Percentiles rank a stretch among this genome's conserved stretches.
phyloP scores from a whole-genome alignment of 2,329 filamentous ascomycete species.

The Penicillium nordicum region DNA sequence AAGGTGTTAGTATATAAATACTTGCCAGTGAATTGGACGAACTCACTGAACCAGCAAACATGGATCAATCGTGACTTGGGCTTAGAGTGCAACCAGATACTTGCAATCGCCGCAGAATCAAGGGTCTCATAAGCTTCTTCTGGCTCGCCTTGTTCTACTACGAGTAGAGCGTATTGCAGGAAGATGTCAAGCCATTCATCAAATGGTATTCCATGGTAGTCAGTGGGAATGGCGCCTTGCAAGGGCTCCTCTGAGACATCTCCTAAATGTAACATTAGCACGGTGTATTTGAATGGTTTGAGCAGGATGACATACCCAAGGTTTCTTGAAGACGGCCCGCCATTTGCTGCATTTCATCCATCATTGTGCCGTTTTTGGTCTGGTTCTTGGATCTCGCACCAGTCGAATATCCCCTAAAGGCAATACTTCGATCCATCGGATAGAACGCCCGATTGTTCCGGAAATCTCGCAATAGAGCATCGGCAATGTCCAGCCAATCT shows the following conservation, averaged over 20 bases:
- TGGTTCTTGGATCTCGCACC: conserved; percentile 40
- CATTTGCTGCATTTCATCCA: conserved; percentile 45
- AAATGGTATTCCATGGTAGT: conserved; percentile 77
- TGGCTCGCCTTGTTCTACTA: conserved; percentile 64
- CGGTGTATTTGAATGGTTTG: neutral
- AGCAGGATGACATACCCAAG: conserved; percentile 30
- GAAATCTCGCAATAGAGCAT: conserved; percentile 59
- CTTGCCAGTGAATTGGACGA: neutral
- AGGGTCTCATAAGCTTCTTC: conserved; percentile 77
- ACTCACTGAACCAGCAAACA: conserved; percentile 69
- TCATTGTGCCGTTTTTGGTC: conserved; percentile 34
- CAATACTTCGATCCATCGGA: conserved; percentile 50
- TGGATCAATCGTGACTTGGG: conserved; percentile 70
- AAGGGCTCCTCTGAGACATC: conserved; percentile 25
- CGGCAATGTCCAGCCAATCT: conserved; percentile 59
- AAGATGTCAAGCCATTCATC: conserved; percentile 86
- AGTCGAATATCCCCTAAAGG: conserved; percentile 49
- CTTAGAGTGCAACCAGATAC: conserved; percentile 71
- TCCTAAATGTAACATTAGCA: conserved; percentile 21
- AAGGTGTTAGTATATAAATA: conserved; percentile 8
- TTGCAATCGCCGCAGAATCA: conserved; percentile 72
- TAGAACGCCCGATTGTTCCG: conserved; percentile 59
- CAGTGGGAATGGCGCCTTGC: conserved; percentile 43
- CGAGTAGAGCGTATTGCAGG: conserved; percentile 75
- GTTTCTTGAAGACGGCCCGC: conserved; percentile 43